Evolutionary conservation across 2,329 filamentous ascomycete genomes (phyloP).

Genomic region (Aspergillus sp.): DNA sequence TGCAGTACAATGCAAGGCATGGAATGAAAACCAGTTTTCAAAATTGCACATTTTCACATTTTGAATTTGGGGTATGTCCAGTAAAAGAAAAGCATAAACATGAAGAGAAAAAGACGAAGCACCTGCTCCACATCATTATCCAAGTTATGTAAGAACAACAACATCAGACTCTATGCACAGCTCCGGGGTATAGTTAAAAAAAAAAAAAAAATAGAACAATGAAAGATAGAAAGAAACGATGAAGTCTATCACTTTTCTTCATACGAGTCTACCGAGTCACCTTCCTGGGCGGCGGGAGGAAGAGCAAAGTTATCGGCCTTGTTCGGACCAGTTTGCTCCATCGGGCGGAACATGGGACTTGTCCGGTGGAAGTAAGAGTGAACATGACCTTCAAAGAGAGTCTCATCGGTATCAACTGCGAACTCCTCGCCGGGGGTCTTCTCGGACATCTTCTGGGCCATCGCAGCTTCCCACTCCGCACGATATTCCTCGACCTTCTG

Average conservation of each 20-base stretch:
- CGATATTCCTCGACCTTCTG: constrained; percentile 79
- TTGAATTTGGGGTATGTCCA: not conserved
- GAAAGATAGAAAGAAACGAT: not conserved
- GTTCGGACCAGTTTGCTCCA: constrained; percentile 22
- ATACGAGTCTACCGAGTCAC: constrained; percentile 14
- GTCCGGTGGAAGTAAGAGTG: constrained; percentile 50
- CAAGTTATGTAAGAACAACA: not conserved
- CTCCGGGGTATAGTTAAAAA: not conserved
- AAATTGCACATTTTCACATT: not conserved
- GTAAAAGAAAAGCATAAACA: not conserved
- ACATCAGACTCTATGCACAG: not conserved
- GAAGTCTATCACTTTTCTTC: constrained; percentile 16
- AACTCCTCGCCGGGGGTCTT: constrained; percentile 34
- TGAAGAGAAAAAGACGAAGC: not conserved
- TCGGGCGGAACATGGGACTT: constrained; percentile 36
- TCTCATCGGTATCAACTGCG: constrained; percentile 38
- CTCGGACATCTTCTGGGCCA: constrained; percentile 45
- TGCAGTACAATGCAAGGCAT: not conserved
- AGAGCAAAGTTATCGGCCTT: constrained; percentile 28
- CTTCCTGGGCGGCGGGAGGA: constrained; percentile 27
- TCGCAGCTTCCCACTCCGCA: constrained; percentile 47
- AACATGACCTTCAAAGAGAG: constrained; percentile 44
- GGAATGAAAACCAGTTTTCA: not conserved
- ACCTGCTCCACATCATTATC: not conserved
- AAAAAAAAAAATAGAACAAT: not conserved